Base-by-base conservation (phyloP, 768 basidiomycete species). In the Steccherinum ochraceum region DNA sequence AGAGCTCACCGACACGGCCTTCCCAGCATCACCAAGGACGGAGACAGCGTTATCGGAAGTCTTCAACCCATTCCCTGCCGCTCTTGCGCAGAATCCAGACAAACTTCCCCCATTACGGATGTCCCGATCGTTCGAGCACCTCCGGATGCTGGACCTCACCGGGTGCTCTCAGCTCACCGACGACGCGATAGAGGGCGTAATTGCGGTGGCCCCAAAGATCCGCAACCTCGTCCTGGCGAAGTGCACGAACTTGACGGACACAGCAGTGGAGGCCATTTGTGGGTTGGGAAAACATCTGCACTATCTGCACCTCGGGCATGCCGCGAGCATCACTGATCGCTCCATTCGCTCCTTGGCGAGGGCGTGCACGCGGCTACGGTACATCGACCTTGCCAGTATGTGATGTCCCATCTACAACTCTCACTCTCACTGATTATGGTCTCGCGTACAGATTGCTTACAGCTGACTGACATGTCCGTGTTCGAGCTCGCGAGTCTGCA, bases 361-460 rank as follows among this genome's bases (percentile, higher is more conserved):
- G 40, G 77, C 81, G 27, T 99, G 96, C 68, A 93, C 89, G 1
- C 77, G 95, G 24, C 67, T 99, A 56, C 76, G 96, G 59, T 99
- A 98, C 64, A 84, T 99, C 57, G 96, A 99, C 67, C 85, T 99
- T 55, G 96, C 96, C 4, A 93, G 93, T 94, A 53, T 62, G 89
- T 79, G 5, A 12, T 46, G 21, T 24, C 27, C 12, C 42, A 40
- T 35, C 43, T 30, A 46, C 12, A 21, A 25, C 39, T 40, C n/a
- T 40, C 46, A 49, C 51, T 52, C 65, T 44, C 61, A n/a, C 12
- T n/a, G n/a, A n/a, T n/a, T n/a, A n/a, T n/a, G n/a, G n/a, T 45
- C 25, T 45, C 7, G 12, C 24, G 51, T 45, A 48, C 63, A 93
- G 90, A 92, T 69, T 98, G 95, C 60, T 71, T 79, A 3, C 76